A percentile compares a stretch with the other conserved stretches of the same genome.
These are phyloP conservation scores for Aulographum hederae DNA, from an alignment of 2,329 filamentous ascomycete genomes.

Conservation along the genomic window DNA sequence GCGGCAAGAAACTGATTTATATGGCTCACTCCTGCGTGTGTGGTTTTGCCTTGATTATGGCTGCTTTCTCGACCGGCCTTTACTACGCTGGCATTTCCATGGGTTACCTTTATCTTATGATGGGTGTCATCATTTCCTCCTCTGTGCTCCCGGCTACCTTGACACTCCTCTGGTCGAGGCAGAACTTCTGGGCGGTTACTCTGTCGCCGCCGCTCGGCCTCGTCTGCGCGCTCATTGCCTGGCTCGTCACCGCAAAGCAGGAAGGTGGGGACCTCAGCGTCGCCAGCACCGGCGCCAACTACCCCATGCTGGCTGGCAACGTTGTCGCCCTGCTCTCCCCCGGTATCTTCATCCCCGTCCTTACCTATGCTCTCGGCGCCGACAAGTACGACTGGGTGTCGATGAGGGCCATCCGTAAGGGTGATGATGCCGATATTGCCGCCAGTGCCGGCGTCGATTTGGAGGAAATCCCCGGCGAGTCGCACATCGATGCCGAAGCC, in stretches of 20 bases:
- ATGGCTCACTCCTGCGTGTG: constrained; percentile 60
- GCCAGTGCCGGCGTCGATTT: constrained; percentile 44
- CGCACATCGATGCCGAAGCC: constrained; percentile 18
- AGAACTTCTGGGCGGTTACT: constrained; percentile 58
- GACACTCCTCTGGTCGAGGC: constrained; percentile 63
- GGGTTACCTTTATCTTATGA: constrained; percentile 77
- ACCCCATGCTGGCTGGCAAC: constrained; percentile 77
- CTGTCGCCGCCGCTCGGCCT: constrained; percentile 53
- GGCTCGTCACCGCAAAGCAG: constrained; percentile 59
- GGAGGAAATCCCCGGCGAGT: constrained; percentile 41
- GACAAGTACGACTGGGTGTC: constrained; percentile 75
- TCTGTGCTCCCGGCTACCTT: constrained; percentile 71
- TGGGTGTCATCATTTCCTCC: constrained; percentile 79
- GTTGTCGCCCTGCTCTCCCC: constrained; percentile 68
- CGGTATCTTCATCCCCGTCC: constrained; percentile 51
- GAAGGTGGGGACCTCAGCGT: constrained; percentile 53
- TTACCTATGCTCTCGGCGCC: constrained; percentile 51
- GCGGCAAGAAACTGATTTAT: constrained; percentile 59
- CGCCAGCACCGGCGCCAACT: constrained; percentile 62
- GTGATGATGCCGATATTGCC: constrained; percentile 59
- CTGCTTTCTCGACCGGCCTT: constrained; percentile 58
- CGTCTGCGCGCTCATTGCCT: constrained; percentile 49
- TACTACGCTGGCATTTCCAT: constrained; percentile 38
- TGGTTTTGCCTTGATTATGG: constrained; percentile 60
- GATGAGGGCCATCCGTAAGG: constrained; percentile 63